These are phyloP conservation scores for Zizania latifolia DNA, from an alignment of 176 grass and related monocot species.

Conservation along the genomic window DNA sequence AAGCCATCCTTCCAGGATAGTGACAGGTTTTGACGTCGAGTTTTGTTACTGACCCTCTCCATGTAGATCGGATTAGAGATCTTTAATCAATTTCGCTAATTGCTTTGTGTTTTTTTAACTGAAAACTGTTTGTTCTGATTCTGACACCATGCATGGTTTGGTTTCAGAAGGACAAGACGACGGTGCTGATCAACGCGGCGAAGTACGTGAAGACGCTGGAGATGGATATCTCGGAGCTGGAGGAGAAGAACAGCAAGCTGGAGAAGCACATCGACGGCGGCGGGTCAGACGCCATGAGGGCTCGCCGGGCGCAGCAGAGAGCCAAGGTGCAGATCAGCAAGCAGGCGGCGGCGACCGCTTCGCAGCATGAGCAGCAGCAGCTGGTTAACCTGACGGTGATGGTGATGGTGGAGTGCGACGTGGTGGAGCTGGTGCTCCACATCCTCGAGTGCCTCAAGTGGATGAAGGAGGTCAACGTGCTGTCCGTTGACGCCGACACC, in stretches of 20 bases:
- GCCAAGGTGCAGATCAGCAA: conserved; percentile 53
- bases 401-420: conserved; percentile 67
- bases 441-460: conserved; percentile 60
- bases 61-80: not conserved
- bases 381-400: conserved; percentile 64
- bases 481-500: conserved; percentile 69
- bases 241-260: conserved; percentile 79
- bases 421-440: conserved; percentile 65
- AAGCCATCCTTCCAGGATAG: not conserved
- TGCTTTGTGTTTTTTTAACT: too few relatives aligned
- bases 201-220: conserved; percentile 59
- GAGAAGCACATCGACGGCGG: conserved; percentile 40
- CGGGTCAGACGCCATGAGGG: not conserved
- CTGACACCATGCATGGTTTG: not conserved
- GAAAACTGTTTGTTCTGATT: not conserved
- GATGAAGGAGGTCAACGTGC: conserved; percentile 40
- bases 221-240: conserved; percentile 59
- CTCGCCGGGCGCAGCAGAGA: conserved; percentile 11
- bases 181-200: conserved; percentile 63
- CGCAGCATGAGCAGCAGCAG: conserved; percentile 35
- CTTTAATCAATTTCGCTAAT: too few relatives aligned
- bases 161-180: conserved; percentile 81
- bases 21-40: not conserved
- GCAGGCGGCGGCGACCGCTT: not conserved
- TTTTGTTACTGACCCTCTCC: not conserved